Conservation (phyloP, 2,329 filamentous ascomycete species). For the Emmonsia crescens region DNA sequence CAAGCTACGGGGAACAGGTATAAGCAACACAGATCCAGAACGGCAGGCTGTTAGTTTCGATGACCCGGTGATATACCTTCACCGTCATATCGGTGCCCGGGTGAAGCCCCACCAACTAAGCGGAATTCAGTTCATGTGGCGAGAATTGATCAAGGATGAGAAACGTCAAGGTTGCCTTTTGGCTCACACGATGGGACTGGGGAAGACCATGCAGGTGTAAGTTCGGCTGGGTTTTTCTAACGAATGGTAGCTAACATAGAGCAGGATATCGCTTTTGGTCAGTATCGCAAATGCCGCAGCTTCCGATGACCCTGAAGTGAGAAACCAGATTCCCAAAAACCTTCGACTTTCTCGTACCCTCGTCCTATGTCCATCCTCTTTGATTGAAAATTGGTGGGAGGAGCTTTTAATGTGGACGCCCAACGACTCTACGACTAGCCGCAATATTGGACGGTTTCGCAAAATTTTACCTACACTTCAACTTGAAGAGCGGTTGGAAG, state of each 20-base stretch:
- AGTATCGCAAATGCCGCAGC: conserved; percentile 56
- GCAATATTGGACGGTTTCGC: conserved; percentile 1
- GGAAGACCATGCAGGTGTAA: conserved; percentile 81
- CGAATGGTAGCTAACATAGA: neutral
- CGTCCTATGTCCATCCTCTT: conserved; percentile 61
- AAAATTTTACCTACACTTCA: conserved; percentile 39
- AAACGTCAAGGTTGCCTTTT: conserved; percentile 65
- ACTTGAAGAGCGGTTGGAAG: conserved; percentile 30
- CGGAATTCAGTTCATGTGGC: conserved; percentile 82
- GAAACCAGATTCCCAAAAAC: conserved; percentile 55
- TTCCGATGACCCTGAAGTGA: conserved; percentile 48
- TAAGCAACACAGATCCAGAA: conserved; percentile 33
- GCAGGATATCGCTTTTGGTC: conserved; percentile 62
- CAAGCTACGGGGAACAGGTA: conserved; percentile 22
- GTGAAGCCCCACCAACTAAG: conserved; percentile 74
- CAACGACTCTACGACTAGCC: neutral
- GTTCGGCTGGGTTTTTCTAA: conserved; percentile 14
- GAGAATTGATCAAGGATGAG: conserved; percentile 58
- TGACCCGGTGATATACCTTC: conserved; percentile 41
- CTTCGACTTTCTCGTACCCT: conserved; percentile 55
- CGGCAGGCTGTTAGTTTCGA: conserved; percentile 37
- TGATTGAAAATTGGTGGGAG: conserved; percentile 74
- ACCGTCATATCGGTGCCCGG: conserved; percentile 48
- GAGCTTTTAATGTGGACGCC: conserved; percentile 65
- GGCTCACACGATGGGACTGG: conserved; percentile 83